phyloP scores from a whole-genome alignment of 352 stramenopile genomes.

The Blastocystis sp. region DNA sequence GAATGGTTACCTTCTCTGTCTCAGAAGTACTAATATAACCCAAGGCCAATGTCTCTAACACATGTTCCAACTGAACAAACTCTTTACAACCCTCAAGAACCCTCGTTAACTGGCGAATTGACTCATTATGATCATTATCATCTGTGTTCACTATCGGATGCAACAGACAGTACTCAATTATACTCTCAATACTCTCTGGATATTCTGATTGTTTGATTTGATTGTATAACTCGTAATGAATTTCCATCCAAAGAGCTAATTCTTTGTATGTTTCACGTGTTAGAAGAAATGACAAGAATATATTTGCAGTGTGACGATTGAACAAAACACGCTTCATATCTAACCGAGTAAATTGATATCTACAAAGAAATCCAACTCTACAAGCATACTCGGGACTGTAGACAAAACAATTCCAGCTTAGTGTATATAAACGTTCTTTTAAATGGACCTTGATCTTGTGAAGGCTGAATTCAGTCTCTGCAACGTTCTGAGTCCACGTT shows the following conservation, averaged over 20 bases:
- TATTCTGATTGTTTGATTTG: slow-evolving; percentile 2
- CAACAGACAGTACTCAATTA: neutral
- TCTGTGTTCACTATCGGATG: neutral
- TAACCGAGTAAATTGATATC: slow-evolving; percentile 43
- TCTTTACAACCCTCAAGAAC: too few relatives aligned
- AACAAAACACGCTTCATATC: slow-evolving; percentile 47
- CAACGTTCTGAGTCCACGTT: neutral
- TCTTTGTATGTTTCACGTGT: neutral
- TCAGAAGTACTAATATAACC: too few relatives aligned
- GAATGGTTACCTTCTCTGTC: too few relatives aligned
- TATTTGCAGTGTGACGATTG: slow-evolving; percentile 7
- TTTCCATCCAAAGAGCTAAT: slow-evolving; percentile 56
- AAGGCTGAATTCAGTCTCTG: neutral
- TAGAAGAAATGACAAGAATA: slow-evolving; percentile 44
- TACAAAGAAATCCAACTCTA: neutral
- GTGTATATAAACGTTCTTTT: neutral
- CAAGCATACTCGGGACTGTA: neutral
- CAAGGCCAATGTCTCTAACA: too few relatives aligned
- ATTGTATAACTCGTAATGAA: slow-evolving; percentile 31
- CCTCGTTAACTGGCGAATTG: too few relatives aligned
- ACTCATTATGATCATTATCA: neutral
- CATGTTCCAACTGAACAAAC: too few relatives aligned
- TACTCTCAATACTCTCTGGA: neutral
- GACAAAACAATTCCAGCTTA: slow-evolving; percentile 22
- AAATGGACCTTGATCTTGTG: slow-evolving; percentile 35